Base-by-base conservation (phyloP, 768 basidiomycete species). In the Mycena venus region DNA sequence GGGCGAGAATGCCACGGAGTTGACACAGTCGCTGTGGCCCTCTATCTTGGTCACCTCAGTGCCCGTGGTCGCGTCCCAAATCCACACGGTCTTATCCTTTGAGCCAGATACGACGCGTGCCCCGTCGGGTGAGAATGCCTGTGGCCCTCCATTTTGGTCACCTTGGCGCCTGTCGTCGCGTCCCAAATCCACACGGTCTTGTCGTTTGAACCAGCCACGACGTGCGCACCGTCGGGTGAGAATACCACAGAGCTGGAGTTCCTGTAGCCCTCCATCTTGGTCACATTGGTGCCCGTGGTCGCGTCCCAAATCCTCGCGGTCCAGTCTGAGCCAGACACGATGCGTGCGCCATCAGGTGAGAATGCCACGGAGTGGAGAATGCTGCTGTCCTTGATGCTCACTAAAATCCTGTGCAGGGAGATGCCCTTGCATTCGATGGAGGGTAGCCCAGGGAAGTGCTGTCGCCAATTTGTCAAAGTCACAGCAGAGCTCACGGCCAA, bases 321-420 rank as follows among this genome's bases (percentile, higher is more conserved):
- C 14, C 44, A 42, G 55, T 68, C 67, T 14, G 67, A 68, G 51
- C 67, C 67, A 68, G 67, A 68, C 40, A 59, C 55, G 19, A 66
- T n/a, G 36, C 36, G 53, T 4, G 34, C 32, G 12, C 64, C 64
- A 36, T 55, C 47, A n/a, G 53, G 56, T 8, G 67, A 68, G 34
- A 36, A 58, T 23, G 36, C 34, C 25, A 68, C 67, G 6, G 56
- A 40, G 25, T 5, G 3, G 27, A 68, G 55, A 5, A 2, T 15
- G 17, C 44, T 53, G 15, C 29, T 19, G 25, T 59, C 53, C 40
- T 59, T 27, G 11, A 36, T 68, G 12, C 40, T 53, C 49, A 51
- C 15, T 27, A 51, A 29, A 27, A 42, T 29, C 23, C 56, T 21
- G 2, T 4, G 56, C 25, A 1, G 4, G 25, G 49, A 23, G 40